Base-by-base conservation (phyloP, 2,329 filamentous ascomycete genomes). In the Diaporthe vexans region DNA sequence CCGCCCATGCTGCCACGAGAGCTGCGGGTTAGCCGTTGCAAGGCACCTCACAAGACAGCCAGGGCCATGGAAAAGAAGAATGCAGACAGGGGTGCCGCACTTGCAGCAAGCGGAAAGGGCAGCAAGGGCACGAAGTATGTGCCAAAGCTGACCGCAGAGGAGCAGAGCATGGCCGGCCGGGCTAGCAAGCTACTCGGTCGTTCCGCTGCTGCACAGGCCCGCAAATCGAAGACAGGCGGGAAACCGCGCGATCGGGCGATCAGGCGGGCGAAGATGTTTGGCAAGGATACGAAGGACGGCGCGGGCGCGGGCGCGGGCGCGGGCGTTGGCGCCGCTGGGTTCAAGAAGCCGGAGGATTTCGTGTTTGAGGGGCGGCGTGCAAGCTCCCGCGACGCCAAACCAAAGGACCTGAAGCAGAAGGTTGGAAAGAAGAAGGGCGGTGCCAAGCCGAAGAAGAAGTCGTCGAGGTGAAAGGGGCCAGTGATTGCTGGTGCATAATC, bases 1-100 rank as follows among this genome's bases (percentile, higher is more conserved):
- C 95, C 96, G 21, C 96, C 96, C 24, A 92, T 98, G 90, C 91
- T 98, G n/a, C 96, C 96, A 13, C 92, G 97, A 59, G 90, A 92
- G 77, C 88, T 99, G 46, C 93, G 97, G 71, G 95, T 99, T 61
- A 93, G 91, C 63, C 92, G 97, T 75, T 97, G 97, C 80, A 96
- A 95, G 83, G 93, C 93, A 73, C 90, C 89, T 48, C 88, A 89
- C 80, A 91, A 91, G 83, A 91, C 90, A 9, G 82, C 84, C 52
- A 83, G 87, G 37, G 89, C 89, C 71, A 82, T 90, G 77, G 88
- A 86, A 74, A 88, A 85, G 77, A 82, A 83, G 59, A 80, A 89
- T 76, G 88, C 85, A 17, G 75, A 75, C 35, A 75, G 40, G 71
- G 26, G 71, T 29, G 54, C 59, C 35, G 75, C 75, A 26, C 68